Evolutionary conservation across 192 early-diverging fungal genomes (phyloP).

Genomic region (Coemansia sp.): DNA sequence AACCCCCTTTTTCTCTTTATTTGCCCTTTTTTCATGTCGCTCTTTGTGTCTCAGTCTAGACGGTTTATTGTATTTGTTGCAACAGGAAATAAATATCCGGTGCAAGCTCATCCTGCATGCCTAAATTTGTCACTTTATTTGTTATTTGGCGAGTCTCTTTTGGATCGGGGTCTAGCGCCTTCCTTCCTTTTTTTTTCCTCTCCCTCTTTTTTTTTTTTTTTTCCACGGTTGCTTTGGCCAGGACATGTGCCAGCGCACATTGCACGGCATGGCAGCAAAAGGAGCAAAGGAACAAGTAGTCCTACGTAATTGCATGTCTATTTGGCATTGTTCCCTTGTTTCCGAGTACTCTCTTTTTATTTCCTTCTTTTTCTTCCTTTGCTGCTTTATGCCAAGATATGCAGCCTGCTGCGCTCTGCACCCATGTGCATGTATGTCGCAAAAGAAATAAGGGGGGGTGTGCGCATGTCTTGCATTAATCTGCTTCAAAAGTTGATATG

Average conservation of each 20-base stretch:
- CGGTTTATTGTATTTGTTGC: not conserved
- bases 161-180: not conserved
- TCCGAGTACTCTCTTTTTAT: slow-evolving; percentile 7
- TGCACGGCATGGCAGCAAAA: slow-evolving; percentile 1
- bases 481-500: not conserved
- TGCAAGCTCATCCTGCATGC: not conserved
- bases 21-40: not conserved
- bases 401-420: not conserved
- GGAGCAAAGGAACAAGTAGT: not conserved
- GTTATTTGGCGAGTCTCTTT: too few species aligned
- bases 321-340: not conserved
- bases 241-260: slow-evolving; percentile 2
- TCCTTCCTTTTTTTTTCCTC: too few species aligned
- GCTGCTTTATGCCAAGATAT: not conserved
- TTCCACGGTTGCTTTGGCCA: slow-evolving; percentile 3
- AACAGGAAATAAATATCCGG: not conserved
- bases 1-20: not conserved
- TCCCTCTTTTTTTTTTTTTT: not conserved
- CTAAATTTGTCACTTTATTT: not conserved
- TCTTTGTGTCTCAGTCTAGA: not conserved
- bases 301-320: not conserved
- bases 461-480: not conserved
- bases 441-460: not conserved
- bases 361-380: not conserved
- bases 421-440: not conserved